phyloP scores from a whole-genome alignment of 106 monocot species.

The Apostasia shenzhenica region DNA sequence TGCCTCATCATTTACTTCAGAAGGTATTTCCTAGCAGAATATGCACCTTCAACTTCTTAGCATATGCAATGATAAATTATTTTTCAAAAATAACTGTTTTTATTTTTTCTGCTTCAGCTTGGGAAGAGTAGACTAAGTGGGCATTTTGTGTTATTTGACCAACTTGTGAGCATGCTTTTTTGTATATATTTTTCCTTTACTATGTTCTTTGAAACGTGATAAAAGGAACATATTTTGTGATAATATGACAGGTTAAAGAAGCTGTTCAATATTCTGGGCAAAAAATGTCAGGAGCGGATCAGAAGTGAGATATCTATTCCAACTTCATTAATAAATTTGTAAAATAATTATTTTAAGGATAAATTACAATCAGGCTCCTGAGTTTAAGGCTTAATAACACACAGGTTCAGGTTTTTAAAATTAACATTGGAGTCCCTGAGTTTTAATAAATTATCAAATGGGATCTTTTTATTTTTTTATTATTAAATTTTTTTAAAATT shows the following conservation, averaged over 20 bases:
- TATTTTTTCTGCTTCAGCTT: slow-evolving; percentile 38
- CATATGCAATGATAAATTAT: background rate
- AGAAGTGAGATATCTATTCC: slow-evolving; percentile 42
- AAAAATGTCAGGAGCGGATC: slow-evolving; percentile 22
- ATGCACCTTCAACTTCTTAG: slow-evolving; percentile 1
- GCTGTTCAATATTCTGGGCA: slow-evolving; percentile 38
- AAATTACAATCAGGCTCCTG: no score
- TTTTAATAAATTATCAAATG: no score
- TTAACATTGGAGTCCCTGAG: no score
- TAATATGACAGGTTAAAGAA: slow-evolving; percentile 50
- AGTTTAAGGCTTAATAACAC: no score
- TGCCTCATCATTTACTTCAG: slow-evolving; percentile 51
- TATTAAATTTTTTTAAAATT: no score
- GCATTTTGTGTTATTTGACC: slow-evolving; percentile 35
- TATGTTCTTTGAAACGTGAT: background rate
- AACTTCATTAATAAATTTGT: no score
- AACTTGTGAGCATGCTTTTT: slow-evolving; percentile 50
- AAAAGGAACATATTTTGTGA: background rate
- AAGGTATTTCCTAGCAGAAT: slow-evolving; percentile 34
- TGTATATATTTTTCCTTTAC: background rate
- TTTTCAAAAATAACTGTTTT: background rate
- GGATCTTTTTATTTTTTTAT: no score
- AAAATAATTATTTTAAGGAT: no score
- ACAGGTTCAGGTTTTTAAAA: no score
- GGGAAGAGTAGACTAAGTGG: slow-evolving; percentile 45